A percentile compares a stretch with the other conserved stretches of the same genome.
These are phyloP conservation scores for Trametes villosa DNA, from an alignment of 768 basidiomycete species.

Conservation along the genomic window DNA sequence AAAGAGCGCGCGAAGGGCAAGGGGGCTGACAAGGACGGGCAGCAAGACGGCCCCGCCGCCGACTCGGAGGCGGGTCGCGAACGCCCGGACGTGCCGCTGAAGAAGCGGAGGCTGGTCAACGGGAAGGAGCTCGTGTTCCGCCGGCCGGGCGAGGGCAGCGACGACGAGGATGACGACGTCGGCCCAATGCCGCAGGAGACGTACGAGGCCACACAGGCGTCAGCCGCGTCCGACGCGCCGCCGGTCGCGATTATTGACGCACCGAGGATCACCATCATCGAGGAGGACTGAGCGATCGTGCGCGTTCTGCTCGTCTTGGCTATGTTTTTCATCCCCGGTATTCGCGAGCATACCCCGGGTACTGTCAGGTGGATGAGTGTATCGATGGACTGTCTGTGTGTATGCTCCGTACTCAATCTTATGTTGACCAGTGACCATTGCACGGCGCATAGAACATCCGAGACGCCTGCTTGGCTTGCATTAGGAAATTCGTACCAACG, in stretches of 20 bases:
- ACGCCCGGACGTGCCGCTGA: conserved; percentile 50
- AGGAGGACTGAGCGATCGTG: conserved; percentile 43
- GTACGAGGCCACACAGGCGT: background rate
- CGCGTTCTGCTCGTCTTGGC: background rate
- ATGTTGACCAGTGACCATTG: conserved; percentile 5
- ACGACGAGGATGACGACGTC: conserved; percentile 37
- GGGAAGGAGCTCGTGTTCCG: conserved; percentile 71
- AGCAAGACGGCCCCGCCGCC: conserved; percentile 26
- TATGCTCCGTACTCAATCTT: conserved; percentile 12
- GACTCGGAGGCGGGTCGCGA: conserved; percentile 26
- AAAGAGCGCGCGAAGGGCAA: conserved; percentile 66
- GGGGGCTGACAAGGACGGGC: conserved; percentile 34
- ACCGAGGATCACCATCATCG: conserved; percentile 51
- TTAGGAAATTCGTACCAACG: too few species aligned
- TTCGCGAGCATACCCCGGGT: conserved; percentile 1
- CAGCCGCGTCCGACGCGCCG: conserved; percentile 6
- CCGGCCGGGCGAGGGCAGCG: conserved; percentile 54
- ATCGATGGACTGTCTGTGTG: conserved; percentile 4
- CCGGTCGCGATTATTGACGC: conserved; percentile 37
- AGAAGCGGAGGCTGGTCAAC: conserved; percentile 82
- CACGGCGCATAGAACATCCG: conserved; percentile 6
- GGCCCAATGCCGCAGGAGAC: conserved; percentile 24
- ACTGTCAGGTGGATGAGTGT: background rate
- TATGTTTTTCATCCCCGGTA: background rate
- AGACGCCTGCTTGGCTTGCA: background rate